Base-by-base conservation (phyloP, 2,329 filamentous ascomycete genomes). In the Orbilia brochopaga region DNA sequence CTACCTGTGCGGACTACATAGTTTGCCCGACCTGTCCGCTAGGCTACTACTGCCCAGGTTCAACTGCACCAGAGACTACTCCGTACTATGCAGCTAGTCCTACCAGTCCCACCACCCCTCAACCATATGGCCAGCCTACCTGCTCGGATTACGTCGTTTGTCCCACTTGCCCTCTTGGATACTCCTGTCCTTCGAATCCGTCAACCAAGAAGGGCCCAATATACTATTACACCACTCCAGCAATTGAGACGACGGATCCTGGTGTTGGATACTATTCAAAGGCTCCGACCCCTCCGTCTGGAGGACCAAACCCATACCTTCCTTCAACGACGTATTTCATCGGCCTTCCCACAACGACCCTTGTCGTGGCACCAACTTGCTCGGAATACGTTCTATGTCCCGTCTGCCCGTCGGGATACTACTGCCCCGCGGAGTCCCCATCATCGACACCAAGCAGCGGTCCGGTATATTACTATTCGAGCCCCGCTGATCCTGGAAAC, bases 381-480 rank as follows among this genome's bases (percentile, higher is more conserved):
- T 60, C 59, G 19, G 66, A 60, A 60, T 70, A 70, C 32, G 59
- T 70, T n/a, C 54, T 70, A 27, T 70, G 66, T 37, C 66, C 66
- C n/a, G 40, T 48, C 19, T 70, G 66, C 24, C 54, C 58, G 17
- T 62, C 53, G 10, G 50, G 59, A 10, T 70, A 64, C 42, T 64
- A 55, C 27, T 70, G 66, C n/a, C 59, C 48, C n/a, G 50, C 48
- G 17, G 23, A 21, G 3, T 70, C 59, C 7, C 54, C 54, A 23
- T 40, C 37, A 17, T 17, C 37, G 44, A 64, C 15, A 4, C 6
- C 24, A 23, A 64, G 23, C 19, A 50, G 53, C n/a, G 40, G 24
- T 13, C 11, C 40, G 24, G 7, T 32, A 17, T 64, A 59, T 53
- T 63, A 58, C n/a, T 59, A 63, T 30, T n/a, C 59, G 10, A 19